Evolutionary conservation across 1,139 yeast species (phyloP), one percentile per base, ranked within the genome.

Genomic region (Candida albicans): DNA sequence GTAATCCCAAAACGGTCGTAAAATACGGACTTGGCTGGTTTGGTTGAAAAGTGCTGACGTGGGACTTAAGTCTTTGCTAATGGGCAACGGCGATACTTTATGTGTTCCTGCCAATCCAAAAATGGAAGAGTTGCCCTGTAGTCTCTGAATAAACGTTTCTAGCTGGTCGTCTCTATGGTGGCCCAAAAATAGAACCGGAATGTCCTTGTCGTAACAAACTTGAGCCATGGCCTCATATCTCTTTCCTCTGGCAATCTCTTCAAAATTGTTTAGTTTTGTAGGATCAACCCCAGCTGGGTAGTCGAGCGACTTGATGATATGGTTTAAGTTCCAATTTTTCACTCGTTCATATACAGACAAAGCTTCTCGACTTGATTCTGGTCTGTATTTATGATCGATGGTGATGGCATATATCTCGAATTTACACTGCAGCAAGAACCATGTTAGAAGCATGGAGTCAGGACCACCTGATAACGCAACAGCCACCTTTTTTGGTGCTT

Each of bases 391-490:
- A 55, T 84, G 91, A 53, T 83, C 81, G 0, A 86, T 73, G 0
- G 88, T 80, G 25, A 81, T 65, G 0, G 84, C 81, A 29, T 63
- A 57, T 4, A 84, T 59, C 15, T 64, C 51, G 9, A 44, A 32
- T 2, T 66, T 55, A 52, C 64, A 72, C 37, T 64, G 63, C 1
- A 64, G 52, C 7, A 72, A 50, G 12, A 84, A 61, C 54, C 72
- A 73, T 1, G 86, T 70, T 38, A 87, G 60, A 27, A 87, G 83
- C 78, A 86, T 81, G 1, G 95, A 86, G 56, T 87, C 96, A 1
- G 83, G 90, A 0, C 96, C 96, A 2, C 96, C 96, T 8, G 89
- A 82, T 2, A 87, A 73, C 0, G 91, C 90, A 15, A 64, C 52
- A n/a, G 57, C 54, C 5, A 61, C 44, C 32, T 43, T 50, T 8